Evolutionary conservation across 306 rosid species (phyloP), one percentile per base, ranked within the genome.

Genomic region (Psophocarpus tetragonolobus): DNA sequence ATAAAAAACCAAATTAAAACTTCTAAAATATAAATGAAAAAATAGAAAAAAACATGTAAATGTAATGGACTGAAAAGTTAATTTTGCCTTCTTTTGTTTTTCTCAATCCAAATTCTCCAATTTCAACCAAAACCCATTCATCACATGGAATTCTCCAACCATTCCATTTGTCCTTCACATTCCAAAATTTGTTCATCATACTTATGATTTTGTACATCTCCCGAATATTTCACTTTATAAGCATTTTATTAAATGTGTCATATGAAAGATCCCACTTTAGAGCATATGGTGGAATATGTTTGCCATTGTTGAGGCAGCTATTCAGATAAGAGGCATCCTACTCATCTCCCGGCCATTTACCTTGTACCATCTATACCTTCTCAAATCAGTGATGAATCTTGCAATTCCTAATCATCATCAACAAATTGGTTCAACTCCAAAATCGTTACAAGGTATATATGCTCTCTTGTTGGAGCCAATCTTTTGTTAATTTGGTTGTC

Each of bases 331-430:
- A 62, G 68, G 68, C 32, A 32, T 30, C 44, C 68, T 32, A 17
- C 68, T 62, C 68, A 60, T 60, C 66, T 58, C 17, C 20, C 0
- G 12, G 12, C 21, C 66, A 60, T 29, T 15, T 4, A 29, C 29
- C 66, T 27, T 60, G 64, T 13, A 14, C 66, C 66, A 60, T 60
- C 0, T 29, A 14, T 13, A 29, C 42, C 68, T 15, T 30, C 18
- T 61, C 24, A 27, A 61, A 61, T 30, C 39, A 61, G 30, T 30
- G 3, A 8, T 2, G 18, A 10, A 3, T 30, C 68, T 15, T 8
- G 68, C 41, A 61, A 61, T 60, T 60, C 23, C 39, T 14, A 60
- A 15, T 60, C 67, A 60, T 60, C 67, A 60, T 60, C 67, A 60
- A 56, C 6, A 2, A 60, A 15, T n/a, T 61, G 41, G 24, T 30